Percentiles rank a stretch among this genome's conserved stretches.
Evolutionary conservation across 1,284 basidiomycete genomes (phyloP).

Genomic region (Cronartium quercuum): DNA sequence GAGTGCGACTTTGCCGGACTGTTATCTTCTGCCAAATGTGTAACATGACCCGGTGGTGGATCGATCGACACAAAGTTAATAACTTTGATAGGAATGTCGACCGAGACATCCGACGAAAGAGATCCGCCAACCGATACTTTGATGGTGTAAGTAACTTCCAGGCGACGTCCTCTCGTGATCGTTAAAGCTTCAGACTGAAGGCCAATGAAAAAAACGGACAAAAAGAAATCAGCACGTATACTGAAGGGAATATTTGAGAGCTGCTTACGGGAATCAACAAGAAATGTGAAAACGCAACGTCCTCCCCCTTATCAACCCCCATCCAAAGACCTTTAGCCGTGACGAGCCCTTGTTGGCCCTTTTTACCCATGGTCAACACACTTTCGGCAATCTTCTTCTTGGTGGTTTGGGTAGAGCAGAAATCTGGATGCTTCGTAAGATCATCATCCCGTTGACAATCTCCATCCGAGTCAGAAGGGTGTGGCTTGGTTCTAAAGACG

Average conservation of each 20-base stretch:
- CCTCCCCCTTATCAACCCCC: constrained; percentile 63
- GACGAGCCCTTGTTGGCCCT: constrained; percentile 61
- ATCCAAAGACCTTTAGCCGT: constrained; percentile 83
- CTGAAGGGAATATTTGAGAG: background rate
- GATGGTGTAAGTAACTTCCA: constrained; percentile 73
- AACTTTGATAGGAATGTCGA: constrained; percentile 65
- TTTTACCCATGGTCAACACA: constrained; percentile 62
- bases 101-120: constrained; percentile 61
- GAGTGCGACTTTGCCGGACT: too few relatives aligned
- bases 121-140: constrained; percentile 64
- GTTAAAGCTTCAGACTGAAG: constrained; percentile 65
- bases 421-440: constrained; percentile 50
- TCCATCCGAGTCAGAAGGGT: background rate
- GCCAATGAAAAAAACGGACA: background rate
- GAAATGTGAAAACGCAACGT: constrained; percentile 59
- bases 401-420: constrained; percentile 51
- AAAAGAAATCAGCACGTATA: background rate
- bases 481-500: constrained; percentile 55
- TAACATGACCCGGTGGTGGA: constrained; percentile 56
- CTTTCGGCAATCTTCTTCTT: constrained; percentile 63
- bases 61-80: constrained; percentile 75
- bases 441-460: background rate
- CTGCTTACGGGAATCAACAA: constrained; percentile 65
- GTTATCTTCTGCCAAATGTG: constrained; percentile 31
- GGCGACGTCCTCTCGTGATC: constrained; percentile 64